phyloP scores from a whole-genome alignment of 306 rosid genomes.

The Sechiopsis laciniata region DNA sequence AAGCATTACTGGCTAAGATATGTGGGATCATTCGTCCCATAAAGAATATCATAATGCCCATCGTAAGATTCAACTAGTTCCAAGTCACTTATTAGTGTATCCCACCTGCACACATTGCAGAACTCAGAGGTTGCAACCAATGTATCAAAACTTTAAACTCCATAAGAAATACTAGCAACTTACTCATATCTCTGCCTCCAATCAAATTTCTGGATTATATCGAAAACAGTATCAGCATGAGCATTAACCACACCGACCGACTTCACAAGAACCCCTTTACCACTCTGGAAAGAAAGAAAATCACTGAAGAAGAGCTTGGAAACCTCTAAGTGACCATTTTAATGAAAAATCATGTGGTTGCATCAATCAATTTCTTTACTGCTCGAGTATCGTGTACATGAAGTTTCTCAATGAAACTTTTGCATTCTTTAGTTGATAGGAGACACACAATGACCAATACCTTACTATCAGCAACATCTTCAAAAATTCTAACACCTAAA shows the following conservation, averaged over 20 bases:
- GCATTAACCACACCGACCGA: conserved; percentile 81
- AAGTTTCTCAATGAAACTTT: conserved; percentile 1
- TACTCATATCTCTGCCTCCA: conserved; percentile 83
- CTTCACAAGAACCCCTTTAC: conserved; percentile 74
- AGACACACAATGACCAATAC: conserved; percentile 28
- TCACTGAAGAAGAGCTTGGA: conserved; percentile 23
- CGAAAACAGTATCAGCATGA: conserved; percentile 68
- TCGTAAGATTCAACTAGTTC: conserved; percentile 67
- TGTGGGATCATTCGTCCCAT: conserved; percentile 80
- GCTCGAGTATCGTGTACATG: conserved; percentile 12
- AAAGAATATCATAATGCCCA: conserved; percentile 79
- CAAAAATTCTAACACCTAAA: conserved; percentile 88
- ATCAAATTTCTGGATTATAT: conserved; percentile 62
- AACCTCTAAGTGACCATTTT: not conserved
- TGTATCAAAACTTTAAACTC: not conserved
- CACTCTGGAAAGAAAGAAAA: conserved; percentile 50
- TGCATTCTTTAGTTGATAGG: not conserved
- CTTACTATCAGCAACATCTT: conserved; percentile 64
- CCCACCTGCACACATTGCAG: conserved; percentile 67
- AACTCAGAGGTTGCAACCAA: conserved; percentile 2
- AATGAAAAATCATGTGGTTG: not conserved
- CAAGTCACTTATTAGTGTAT: conserved; percentile 87
- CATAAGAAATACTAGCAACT: conserved; percentile 28
- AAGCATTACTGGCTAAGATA: conserved; percentile 68
- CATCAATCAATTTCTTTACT: conserved; percentile 3